These are phyloP conservation scores for Kwoniella dendrophila DNA, from an alignment of 768 basidiomycete species.

Conservation along the genomic window DNA sequence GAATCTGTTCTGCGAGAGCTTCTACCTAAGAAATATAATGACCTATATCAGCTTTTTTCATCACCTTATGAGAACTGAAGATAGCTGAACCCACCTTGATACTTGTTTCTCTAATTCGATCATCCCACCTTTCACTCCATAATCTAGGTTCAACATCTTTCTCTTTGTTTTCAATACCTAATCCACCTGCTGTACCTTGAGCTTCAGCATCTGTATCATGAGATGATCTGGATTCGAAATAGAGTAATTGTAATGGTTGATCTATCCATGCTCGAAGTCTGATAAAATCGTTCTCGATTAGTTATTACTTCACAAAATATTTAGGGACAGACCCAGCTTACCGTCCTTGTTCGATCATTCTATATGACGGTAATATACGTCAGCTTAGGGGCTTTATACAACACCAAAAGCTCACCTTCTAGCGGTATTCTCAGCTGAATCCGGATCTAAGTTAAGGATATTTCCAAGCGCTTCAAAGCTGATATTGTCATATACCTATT, in stretches of 20 bases:
- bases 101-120: constrained; percentile 83
- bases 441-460: constrained; percentile 82
- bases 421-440: constrained; percentile 95
- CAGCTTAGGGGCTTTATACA: background rate
- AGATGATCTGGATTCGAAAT: constrained; percentile 74
- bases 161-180: constrained; percentile 82
- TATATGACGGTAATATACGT: constrained; percentile 42
- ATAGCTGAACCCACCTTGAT: constrained; percentile 70
- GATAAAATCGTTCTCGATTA: too few species aligned
- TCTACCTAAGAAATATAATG: constrained; percentile 22
- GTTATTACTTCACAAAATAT: background rate
- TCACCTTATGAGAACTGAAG: too few species aligned
- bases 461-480: constrained; percentile 91
- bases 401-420: constrained; percentile 56
- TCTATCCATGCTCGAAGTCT: constrained; percentile 85
- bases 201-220: constrained; percentile 79
- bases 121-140: constrained; percentile 95
- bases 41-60: background rate
- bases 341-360: constrained; percentile 98
- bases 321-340: constrained; percentile 17
- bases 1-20: constrained; percentile 23
- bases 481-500: constrained; percentile 85
- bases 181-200: constrained; percentile 89
- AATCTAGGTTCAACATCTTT: constrained; percentile 76
- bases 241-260: constrained; percentile 90